Base-by-base conservation (phyloP, 208 protist genomes). In the Jaenimonas drosophilae region DNA sequence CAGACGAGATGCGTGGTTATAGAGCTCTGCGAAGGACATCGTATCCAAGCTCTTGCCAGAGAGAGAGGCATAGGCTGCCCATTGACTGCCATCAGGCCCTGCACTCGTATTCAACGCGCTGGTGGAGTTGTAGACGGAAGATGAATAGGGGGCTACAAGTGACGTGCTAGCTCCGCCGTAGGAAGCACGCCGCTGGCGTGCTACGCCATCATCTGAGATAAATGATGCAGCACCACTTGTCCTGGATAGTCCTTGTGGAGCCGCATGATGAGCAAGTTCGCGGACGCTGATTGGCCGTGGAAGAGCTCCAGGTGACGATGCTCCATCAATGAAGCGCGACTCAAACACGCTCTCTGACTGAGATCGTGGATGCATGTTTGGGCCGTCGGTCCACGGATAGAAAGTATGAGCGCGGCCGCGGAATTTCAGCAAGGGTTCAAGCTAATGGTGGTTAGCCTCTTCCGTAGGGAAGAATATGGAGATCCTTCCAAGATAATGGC, bases 231-330 rank as follows among this genome's bases (percentile, higher is more conserved):
- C n/a, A n/a, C n/a, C n/a, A n/a, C n/a, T n/a, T n/a, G n/a, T n/a
- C n/a, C n/a, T n/a, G 47, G 34, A n/a, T 19, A n/a, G 21, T 21
- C 31, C 28, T 34, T 11, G 19, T 30, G 38, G 34, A 27, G 20
- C 39, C 47, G 30, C 39, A 25, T 27, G 32, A 56, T 56, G 60
- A 4, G 52, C 66, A 14, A 72, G 39, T 6, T 72, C 64, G 2
- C 61, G 60, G 38, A 77, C 70, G 45, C 70, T 77, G 46, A 77
- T 77, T 2, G 70, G 70, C 2, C 61, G 60, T 9, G 64, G 40
- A 7, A 77, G 60, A 21, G 67, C 59, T 23, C 27, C 34, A n/a
- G 62, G 41, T 16, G 48, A 14, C 12, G 34, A 32, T 41, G 25
- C 20, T 5, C 48, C 17, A 25, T 9, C 6, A 21, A 38, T 47